Evolutionary conservation across 2,329 filamentous ascomycete species (phyloP).

Genomic region (Ciborinia camelliae): DNA sequence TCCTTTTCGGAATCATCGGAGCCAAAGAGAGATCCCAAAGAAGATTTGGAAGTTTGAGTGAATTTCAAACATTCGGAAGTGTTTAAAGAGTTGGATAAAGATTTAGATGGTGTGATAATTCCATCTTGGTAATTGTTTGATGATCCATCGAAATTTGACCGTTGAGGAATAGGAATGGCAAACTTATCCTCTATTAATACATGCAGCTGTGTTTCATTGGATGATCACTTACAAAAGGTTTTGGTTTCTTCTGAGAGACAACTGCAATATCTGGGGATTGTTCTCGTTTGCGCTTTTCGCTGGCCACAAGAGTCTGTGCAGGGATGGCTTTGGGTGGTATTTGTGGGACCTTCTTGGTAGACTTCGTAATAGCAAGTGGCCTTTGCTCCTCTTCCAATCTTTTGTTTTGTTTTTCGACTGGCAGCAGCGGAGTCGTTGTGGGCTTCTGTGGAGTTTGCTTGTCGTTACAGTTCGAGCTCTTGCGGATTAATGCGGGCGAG

Average conservation of each 20-base stretch:
- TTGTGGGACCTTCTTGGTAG: neutral
- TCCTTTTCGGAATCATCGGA: neutral
- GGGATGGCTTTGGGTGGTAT: neutral
- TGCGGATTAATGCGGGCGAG: neutral
- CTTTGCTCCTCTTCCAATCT: neutral
- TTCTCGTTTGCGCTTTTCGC: conserved; percentile 9
- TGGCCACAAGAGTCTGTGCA: no score
- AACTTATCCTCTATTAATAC: neutral
- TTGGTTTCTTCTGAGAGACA: neutral
- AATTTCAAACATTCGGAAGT: neutral
- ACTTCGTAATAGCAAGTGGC: neutral
- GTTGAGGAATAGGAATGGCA: conserved; percentile 14
- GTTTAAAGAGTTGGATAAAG: neutral
- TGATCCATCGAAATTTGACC: neutral
- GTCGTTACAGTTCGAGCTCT: neutral
- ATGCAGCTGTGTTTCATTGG: neutral
- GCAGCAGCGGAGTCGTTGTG: no score
- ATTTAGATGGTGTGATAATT: neutral
- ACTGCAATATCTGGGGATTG: neutral
- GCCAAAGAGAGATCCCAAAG: neutral
- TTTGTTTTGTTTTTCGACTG: neutral
- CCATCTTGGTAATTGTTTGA: neutral
- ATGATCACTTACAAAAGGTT: neutral
- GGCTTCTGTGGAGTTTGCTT: neutral
- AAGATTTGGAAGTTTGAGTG: neutral